Evolutionary conservation across 352 stramenopile species (phyloP).

Genomic region (Plasmopara muralis): DNA sequence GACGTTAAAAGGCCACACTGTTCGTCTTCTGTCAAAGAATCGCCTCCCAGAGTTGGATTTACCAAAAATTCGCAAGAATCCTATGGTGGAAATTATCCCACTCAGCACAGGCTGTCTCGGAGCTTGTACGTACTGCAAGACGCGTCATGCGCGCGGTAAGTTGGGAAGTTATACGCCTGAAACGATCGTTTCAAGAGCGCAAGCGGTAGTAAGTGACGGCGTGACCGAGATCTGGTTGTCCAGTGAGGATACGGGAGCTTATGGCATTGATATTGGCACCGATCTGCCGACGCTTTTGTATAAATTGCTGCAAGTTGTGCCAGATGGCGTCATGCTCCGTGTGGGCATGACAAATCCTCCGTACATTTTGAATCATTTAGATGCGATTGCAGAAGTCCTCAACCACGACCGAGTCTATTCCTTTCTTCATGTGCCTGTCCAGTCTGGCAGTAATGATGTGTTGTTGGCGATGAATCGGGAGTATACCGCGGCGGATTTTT

Average conservation of each 20-base stretch:
- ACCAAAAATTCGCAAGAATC: conserved; percentile 90
- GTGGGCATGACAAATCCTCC: conserved; percentile 92
- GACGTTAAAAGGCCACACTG: conserved; percentile 86
- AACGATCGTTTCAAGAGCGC: conserved; percentile 61
- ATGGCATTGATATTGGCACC: conserved; percentile 85
- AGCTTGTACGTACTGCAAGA: conserved; percentile 93
- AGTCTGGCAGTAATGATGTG: conserved; percentile 83
- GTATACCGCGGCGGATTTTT: conserved; percentile 84
- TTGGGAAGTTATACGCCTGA: conserved; percentile 83
- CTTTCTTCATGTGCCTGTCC: conserved; percentile 90
- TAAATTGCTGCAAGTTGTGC: conserved; percentile 57
- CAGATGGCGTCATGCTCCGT: conserved; percentile 80
- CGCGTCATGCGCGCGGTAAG: conserved; percentile 85
- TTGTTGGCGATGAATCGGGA: conserved; percentile 89
- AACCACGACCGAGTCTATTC: conserved; percentile 80
- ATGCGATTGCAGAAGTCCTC: conserved; percentile 73
- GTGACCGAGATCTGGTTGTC: conserved; percentile 91
- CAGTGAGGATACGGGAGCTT: conserved; percentile 89
- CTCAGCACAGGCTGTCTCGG: conserved; percentile 89
- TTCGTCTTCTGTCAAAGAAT: conserved; percentile 79
- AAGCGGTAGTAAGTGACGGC: conserved; percentile 63
- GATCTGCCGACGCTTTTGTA: conserved; percentile 66
- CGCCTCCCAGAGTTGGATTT: conserved; percentile 81
- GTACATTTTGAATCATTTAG: conserved; percentile 86
- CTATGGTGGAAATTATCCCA: conserved; percentile 89